A percentile compares a stretch with the other conserved stretches of the same genome.
Conservation (phyloP, 345 rosid genomes). For the Isatis tinctoria region DNA sequence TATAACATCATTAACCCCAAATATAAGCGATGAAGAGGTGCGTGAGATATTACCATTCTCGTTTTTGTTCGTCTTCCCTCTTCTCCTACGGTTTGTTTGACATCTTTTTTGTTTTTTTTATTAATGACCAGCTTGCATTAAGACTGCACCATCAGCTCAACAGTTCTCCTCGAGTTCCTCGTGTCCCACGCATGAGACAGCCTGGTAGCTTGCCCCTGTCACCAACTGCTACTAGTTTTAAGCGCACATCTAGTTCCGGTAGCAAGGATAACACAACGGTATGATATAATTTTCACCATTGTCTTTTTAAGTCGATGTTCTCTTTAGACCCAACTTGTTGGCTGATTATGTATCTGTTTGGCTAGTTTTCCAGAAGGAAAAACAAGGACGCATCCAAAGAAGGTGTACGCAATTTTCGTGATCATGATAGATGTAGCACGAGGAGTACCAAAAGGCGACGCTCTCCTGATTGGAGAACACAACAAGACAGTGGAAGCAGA, state of each 20-base stretch:
- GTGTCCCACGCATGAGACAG: slow-evolving; percentile 92
- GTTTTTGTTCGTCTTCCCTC: not conserved
- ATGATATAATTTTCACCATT: slow-evolving; percentile 19
- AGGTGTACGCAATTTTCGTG: slow-evolving; percentile 38
- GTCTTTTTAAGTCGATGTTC: not conserved
- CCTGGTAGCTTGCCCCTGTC: slow-evolving; percentile 80
- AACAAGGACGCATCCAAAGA: slow-evolving; percentile 68
- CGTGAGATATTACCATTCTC: slow-evolving; percentile 10
- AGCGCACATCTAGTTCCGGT: slow-evolving; percentile 71
- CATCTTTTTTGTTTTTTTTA: slow-evolving; percentile 4
- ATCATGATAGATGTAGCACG: slow-evolving; percentile 53
- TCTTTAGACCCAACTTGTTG: not conserved
- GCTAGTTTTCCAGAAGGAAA: slow-evolving; percentile 70
- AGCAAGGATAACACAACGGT: slow-evolving; percentile 73
- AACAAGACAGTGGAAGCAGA: slow-evolving; percentile 44
- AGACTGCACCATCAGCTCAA: slow-evolving; percentile 98
- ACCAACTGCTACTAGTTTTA: slow-evolving; percentile 60
- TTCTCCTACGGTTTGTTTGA: not conserved
- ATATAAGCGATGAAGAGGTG: slow-evolving; percentile 94
- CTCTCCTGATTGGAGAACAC: slow-evolving; percentile 62
- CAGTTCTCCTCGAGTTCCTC: slow-evolving; percentile 97
- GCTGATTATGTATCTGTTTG: slow-evolving; percentile 25
- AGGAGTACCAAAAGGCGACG: slow-evolving; percentile 49
- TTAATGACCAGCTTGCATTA: slow-evolving; percentile 71
- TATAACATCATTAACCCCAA: slow-evolving; percentile 44